phyloP scores from a whole-genome alignment of 2,329 filamentous ascomycete genomes.

The Hymenoscyphus occultus region DNA sequence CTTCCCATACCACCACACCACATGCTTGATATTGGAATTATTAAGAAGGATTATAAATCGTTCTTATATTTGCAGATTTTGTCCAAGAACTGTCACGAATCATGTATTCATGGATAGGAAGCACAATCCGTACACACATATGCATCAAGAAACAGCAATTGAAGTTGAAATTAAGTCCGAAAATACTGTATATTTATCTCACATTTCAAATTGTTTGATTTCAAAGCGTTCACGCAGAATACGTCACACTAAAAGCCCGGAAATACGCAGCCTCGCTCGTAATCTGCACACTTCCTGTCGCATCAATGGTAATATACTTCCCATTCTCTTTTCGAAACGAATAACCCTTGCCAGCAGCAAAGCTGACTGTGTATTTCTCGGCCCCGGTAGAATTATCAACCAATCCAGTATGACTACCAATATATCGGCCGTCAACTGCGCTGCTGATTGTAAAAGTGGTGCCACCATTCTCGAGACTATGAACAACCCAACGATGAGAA shows the following conservation, averaged over 20 bases:
- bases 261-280: conserved; percentile 16
- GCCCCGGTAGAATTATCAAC: conserved; percentile 16
- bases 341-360: conserved; percentile 22
- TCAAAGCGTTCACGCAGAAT: conserved; percentile 7
- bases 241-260: conserved; percentile 25
- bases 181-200: too few relatives aligned
- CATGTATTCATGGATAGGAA: conserved; percentile 1
- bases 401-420: conserved; percentile 29
- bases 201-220: too few relatives aligned
- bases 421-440: conserved; percentile 41
- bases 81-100: too few relatives aligned
- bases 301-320: conserved; percentile 24
- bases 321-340: conserved; percentile 26
- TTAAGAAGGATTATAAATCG: too few relatives aligned
- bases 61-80: too few relatives aligned
- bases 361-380: conserved; percentile 22
- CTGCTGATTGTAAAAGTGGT: conserved; percentile 41
- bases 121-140: too few relatives aligned
- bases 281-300: conserved; percentile 21
- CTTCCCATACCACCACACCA: too few relatives aligned
- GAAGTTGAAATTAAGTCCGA: too few relatives aligned
- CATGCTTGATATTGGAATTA: too few relatives aligned
- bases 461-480: conserved; percentile 30
- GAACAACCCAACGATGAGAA: conserved; percentile 49
- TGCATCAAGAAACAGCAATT: too few relatives aligned